phyloP scores from a whole-genome alignment of 352 stramenopile genomes.

The Phytophthora sp. region DNA sequence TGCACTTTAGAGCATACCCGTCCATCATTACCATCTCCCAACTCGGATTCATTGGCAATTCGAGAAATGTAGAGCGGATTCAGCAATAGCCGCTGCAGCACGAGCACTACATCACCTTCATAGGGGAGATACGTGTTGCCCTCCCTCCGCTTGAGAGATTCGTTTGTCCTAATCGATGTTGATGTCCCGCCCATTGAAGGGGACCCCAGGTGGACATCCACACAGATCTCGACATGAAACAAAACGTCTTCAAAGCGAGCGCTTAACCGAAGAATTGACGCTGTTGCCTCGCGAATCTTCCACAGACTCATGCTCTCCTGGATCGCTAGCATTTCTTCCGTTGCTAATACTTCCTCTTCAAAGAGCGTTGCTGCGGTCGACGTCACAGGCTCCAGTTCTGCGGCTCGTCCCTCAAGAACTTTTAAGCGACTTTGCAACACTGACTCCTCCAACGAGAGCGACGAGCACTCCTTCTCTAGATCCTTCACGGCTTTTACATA shows the following conservation, averaged over 20 bases:
- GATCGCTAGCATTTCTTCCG: slow-evolving; percentile 61
- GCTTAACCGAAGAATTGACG: slow-evolving; percentile 48
- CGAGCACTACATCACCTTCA: slow-evolving; percentile 52
- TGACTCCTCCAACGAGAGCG: slow-evolving; percentile 68
- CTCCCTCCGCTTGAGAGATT: slow-evolving; percentile 41
- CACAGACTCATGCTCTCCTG: slow-evolving; percentile 60
- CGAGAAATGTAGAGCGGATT: slow-evolving; percentile 43
- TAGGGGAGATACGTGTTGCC: slow-evolving; percentile 43
- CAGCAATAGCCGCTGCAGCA: slow-evolving; percentile 60
- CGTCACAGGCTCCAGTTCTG: slow-evolving; percentile 55
- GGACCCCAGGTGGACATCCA: slow-evolving; percentile 40
- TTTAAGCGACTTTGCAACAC: slow-evolving; percentile 68
- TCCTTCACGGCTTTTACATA: slow-evolving; percentile 60
- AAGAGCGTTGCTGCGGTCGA: slow-evolving; percentile 27
- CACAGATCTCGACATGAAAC: slow-evolving; percentile 49
- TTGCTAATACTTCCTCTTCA: slow-evolving; percentile 51
- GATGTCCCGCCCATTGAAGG: slow-evolving; percentile 19
- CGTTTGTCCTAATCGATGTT: slow-evolving; percentile 39
- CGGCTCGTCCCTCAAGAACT: slow-evolving; percentile 54
- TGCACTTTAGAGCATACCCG: slow-evolving; percentile 49
- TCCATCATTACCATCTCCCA: slow-evolving; percentile 27
- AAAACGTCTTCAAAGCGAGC: slow-evolving; percentile 59
- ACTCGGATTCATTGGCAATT: slow-evolving; percentile 37
- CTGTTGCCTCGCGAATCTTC: slow-evolving; percentile 54
- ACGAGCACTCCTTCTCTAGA: slow-evolving; percentile 66